Evolutionary conservation across 352 stramenopile species (phyloP), one percentile per base, ranked within the genome.

Genomic region (Pythium phragmiticola): DNA sequence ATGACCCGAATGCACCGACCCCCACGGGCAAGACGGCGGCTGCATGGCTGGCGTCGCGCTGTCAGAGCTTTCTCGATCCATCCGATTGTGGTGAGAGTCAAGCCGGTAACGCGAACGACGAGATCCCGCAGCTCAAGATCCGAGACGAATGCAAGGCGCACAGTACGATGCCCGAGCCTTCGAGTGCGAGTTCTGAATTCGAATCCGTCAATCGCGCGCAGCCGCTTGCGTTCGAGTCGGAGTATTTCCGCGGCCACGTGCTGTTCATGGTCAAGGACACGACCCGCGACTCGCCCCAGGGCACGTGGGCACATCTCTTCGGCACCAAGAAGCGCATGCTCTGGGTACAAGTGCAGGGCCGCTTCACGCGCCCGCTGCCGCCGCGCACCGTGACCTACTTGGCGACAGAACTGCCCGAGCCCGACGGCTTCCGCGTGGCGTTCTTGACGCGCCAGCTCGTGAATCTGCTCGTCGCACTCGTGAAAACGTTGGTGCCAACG

Each of bases 291-390:
- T 19, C 26, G 0, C 28, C 17, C 13, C 14, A 8, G n/a, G 41
- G 54, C 13, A 54, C 54, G 28, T 87, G 75, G 77, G 50, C 39
- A 11, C 69, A 72, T 4, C 49, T 82, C 13, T 87, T 87, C 47
- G 65, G 53, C 2, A 57, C 54, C 55, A 82, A 76, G 41, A 67
- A 67, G 51, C 68, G 69, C 4, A 66, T 60, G 60, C 60, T 87
- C n/a, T 78, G 74, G 62, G 63, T 93, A 23, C 82, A 89, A 36
- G 48, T 91, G 0, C 82, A 93, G 52, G 84, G 82, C 2, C 69
- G 62, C 12, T 90, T 93, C 61, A 90, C 77, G 58, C 66, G 68
- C 14, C 52, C 63, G 0, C 67, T 77, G 0, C 66, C 76, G 7
- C 47, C 57, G 0, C 67, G 63, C 2, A 63, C 57, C n/a, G 69